Evolutionary conservation across 1,284 basidiomycete genomes (phyloP).

Genomic region (Tetrapyrgos nigripes): DNA sequence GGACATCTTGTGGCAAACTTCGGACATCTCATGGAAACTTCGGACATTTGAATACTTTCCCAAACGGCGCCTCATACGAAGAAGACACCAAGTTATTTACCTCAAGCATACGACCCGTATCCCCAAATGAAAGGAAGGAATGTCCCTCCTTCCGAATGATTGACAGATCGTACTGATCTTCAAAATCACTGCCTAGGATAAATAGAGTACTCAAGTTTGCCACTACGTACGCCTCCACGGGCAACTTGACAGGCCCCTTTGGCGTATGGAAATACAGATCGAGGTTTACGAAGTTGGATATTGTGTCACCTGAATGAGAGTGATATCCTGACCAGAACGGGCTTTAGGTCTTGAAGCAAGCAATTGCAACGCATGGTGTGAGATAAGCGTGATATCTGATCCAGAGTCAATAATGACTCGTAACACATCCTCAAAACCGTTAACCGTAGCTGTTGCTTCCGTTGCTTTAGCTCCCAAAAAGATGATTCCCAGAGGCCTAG

Average conservation of each 20-base stretch:
- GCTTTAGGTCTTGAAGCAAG: conserved; percentile 19
- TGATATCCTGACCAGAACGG: conserved; percentile 28
- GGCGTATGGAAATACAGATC: conserved; percentile 29
- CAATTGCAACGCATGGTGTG: conserved; percentile 16
- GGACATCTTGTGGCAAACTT: no score
- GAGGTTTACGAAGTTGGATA: conserved; percentile 32
- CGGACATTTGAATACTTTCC: no score
- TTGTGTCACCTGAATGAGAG: conserved; percentile 36
- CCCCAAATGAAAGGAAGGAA: conserved; percentile 31
- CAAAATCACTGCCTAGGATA: conserved; percentile 38
- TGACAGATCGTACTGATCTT: conserved; percentile 35
- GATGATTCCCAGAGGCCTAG: conserved; percentile 34
- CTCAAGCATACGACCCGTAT: conserved; percentile 17
- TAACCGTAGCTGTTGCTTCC: conserved; percentile 21
- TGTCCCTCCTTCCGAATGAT: conserved; percentile 24
- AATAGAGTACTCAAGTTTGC: conserved; percentile 30
- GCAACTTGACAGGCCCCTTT: conserved; percentile 28
- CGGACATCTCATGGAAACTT: no score
- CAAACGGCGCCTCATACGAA: no score
- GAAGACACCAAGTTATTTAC: conserved; percentile 18
- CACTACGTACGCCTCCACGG: conserved; percentile 37
- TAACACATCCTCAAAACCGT: conserved; percentile 2
- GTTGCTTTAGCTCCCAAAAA: conserved; percentile 33
- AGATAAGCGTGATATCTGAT: conserved; percentile 35
- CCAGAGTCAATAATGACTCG: conserved; percentile 27